Percentiles rank a stretch among this genome's conserved stretches.
Evolutionary conservation across 2,329 filamentous ascomycete species (phyloP).

Genomic region (Hypoxylon rubiginosum): DNA sequence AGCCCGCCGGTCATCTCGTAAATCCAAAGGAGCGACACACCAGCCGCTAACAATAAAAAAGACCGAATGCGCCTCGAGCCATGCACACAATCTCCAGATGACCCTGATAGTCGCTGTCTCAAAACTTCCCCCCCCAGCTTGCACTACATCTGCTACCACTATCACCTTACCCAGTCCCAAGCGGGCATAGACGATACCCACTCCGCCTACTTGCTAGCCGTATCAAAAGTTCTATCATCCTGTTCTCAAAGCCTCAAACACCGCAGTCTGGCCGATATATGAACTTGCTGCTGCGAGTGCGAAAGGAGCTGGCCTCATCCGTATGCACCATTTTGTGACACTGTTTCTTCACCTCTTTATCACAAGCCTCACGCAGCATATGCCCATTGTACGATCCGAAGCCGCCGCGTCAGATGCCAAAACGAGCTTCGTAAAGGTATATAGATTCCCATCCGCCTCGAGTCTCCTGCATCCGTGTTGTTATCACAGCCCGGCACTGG

Average conservation of each 20-base stretch:
- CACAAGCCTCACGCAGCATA: slow-evolving; percentile 43
- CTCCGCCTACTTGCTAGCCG: slow-evolving; percentile 41
- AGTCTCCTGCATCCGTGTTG: slow-evolving; percentile 48
- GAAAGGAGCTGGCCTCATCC: slow-evolving; percentile 46
- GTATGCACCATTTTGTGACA: slow-evolving; percentile 47
- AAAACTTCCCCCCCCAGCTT: slow-evolving; percentile 47
- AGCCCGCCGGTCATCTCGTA: slow-evolving; percentile 38
- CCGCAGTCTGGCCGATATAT: slow-evolving; percentile 49
- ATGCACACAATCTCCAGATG: slow-evolving; percentile 43
- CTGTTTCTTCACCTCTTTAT: slow-evolving; percentile 43
- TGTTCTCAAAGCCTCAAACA: slow-evolving; percentile 46
- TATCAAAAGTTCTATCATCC: slow-evolving; percentile 44
- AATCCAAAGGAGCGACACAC: slow-evolving; percentile 30
- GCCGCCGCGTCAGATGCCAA: slow-evolving; percentile 48
- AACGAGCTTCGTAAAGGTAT: slow-evolving; percentile 48
- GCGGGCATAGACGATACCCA: slow-evolving; percentile 48
- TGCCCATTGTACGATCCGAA: slow-evolving; percentile 51
- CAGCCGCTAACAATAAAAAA: slow-evolving; percentile 45
- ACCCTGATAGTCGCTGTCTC: slow-evolving; percentile 51
- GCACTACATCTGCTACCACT: slow-evolving; percentile 48
- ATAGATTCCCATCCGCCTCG: slow-evolving; percentile 54
- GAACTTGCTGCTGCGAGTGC: slow-evolving; percentile 38
- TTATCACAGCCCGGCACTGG: slow-evolving; percentile 24
- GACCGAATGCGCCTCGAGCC: slow-evolving; percentile 45
- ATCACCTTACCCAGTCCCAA: slow-evolving; percentile 45